These are phyloP conservation scores for Leccinum pachyderme DNA, from an alignment of 1,284 basidiomycete genomes.

Conservation along the genomic window DNA sequence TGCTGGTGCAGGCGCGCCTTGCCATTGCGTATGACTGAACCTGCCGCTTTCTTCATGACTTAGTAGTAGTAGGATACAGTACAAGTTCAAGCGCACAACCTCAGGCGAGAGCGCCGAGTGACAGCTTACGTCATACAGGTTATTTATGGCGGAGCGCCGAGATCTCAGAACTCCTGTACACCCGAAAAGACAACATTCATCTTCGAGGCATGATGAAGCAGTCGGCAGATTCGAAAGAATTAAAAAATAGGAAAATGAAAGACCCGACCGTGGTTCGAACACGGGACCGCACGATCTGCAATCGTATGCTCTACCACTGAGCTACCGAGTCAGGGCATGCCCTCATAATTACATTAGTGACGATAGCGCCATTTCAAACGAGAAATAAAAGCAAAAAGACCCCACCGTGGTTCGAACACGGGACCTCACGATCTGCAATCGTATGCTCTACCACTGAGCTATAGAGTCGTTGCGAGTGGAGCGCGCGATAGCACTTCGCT, in stretches of 20 bases:
- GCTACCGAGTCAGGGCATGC: not conserved
- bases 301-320: not conserved
- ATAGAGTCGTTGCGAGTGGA: slow-evolving; percentile 19
- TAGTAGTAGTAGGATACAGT: not conserved
- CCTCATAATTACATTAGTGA: too few species aligned
- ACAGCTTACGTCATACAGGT: slow-evolving; percentile 2
- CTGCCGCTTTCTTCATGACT: slow-evolving; percentile 29
- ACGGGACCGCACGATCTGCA: not conserved
- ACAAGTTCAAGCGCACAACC: not conserved
- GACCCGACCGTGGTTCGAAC: not conserved
- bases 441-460: slow-evolving; percentile 44
- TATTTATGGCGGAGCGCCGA: not conserved
- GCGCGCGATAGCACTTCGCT: not conserved
- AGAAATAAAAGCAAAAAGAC: slow-evolving; percentile 21
- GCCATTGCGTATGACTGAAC: slow-evolving; percentile 25
- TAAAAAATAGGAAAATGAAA: not conserved
- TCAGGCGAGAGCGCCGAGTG: not conserved
- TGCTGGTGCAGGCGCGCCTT: slow-evolving; percentile 19
- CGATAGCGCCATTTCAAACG: not conserved
- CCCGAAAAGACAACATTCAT: not conserved
- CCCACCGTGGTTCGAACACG: slow-evolving; percentile 44
- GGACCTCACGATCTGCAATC: slow-evolving; percentile 42
- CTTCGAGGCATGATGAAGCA: not conserved
- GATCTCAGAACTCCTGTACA: not conserved
- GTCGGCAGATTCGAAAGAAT: not conserved